Base-by-base conservation (phyloP, 768 basidiomycete genomes). In the Termitomyces bulborhizus region DNA sequence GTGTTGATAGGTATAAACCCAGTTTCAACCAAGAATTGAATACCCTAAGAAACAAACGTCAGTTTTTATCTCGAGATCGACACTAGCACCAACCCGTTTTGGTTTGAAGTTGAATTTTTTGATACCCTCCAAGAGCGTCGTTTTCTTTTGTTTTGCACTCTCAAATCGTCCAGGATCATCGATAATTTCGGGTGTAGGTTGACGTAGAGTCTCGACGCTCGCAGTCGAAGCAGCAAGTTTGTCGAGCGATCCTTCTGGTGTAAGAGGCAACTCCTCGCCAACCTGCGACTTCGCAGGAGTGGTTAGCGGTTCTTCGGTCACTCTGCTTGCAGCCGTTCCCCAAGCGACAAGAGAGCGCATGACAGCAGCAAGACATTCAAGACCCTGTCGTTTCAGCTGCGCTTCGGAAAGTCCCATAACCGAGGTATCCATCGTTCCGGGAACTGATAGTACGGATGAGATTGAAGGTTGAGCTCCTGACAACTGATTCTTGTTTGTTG, bases 91-190 rank as follows among this genome's bases (percentile, higher is more conserved):
- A 64, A 95, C 94, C 62, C 86, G 82, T 72, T 98, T 98, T n/a
- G 96, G 95, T 72, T 97, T 98, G 77, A 88, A 93, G 68, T 98
- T 98, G 72, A 99, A 99, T 71, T 93, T 93, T 70, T 89, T 94
- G 70, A 98, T 90, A 27, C 97, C 97, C 67, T 98, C 96, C 39
- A 94, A 72, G 29, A 98, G 69, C 0, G 89, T 95, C 34, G 92
- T 98, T 73, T 99, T 99, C 72, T 91, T 88, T 72, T 93, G 90
- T 68, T 97, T 98, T 11, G 94, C 97, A 57, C 82, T 94, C 74
- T 98, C 96, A 60, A 99, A 98, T 64, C 82, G 81, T 18, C 79
- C 86, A 1, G 96, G 96, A 67, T 98, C 96, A 64, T 98, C 97
- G n/a, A 73, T 70, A 39, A 85, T 65, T 55, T 93, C 92, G 0